These are phyloP conservation scores for Amanita brunnescens DNA, from an alignment of 768 basidiomycete species.

Conservation along the genomic window DNA sequence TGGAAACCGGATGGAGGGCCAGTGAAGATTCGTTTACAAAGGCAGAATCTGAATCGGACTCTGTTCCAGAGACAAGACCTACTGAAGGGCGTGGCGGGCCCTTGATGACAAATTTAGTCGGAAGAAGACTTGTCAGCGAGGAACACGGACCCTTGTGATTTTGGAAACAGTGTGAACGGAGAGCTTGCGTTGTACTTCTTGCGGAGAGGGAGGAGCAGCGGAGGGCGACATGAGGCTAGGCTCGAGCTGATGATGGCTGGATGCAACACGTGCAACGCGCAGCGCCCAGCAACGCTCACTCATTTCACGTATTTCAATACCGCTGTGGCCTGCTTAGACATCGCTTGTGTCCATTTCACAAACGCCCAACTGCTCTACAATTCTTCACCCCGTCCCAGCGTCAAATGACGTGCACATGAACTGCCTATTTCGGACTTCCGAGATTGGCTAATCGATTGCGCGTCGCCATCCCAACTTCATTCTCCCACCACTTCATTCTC, in stretches of 20 bases:
- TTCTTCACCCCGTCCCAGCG: not conserved
- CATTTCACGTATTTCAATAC: not conserved
- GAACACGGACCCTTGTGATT: slow-evolving; percentile 35
- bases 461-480: slow-evolving; percentile 6
- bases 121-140: not conserved
- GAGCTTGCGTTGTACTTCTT: slow-evolving; percentile 81
- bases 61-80: slow-evolving; percentile 55
- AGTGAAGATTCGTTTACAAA: slow-evolving; percentile 44
- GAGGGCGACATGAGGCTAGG: slow-evolving; percentile 26
- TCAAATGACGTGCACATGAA: not conserved
- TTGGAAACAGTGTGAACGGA: slow-evolving; percentile 61
- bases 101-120: slow-evolving; percentile 6
- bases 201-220: slow-evolving; percentile 67
- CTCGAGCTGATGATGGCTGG: not conserved
- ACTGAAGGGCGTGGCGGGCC: slow-evolving; percentile 15
- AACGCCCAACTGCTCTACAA: not conserved
- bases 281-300: not conserved
- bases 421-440: slow-evolving; percentile 12
- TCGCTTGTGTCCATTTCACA: not conserved
- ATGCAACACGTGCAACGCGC: not conserved
- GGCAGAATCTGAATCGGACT: slow-evolving; percentile 81
- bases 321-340: not conserved
- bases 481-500: slow-evolving; percentile 12
- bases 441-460: slow-evolving; percentile 7
- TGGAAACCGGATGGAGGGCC: slow-evolving; percentile 24